phyloP scores from a whole-genome alignment of 208 protist species.

The Willaertia magna region DNA sequence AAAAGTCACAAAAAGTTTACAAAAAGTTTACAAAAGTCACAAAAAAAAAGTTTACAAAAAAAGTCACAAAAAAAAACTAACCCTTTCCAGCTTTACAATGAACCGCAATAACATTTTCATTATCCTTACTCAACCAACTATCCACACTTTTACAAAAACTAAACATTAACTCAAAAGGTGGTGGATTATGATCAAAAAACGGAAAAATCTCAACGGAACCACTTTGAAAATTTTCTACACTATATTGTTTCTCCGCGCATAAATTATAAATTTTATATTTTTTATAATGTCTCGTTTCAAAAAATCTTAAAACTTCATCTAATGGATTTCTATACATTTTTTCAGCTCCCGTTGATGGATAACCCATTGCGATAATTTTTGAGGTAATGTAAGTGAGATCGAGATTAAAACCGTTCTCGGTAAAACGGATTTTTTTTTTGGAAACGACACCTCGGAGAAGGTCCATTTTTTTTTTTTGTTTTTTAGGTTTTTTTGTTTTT shows the following conservation, averaged over 20 bases:
- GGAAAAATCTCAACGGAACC: slow-evolving; percentile 42
- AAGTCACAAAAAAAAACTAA: slow-evolving; percentile 37
- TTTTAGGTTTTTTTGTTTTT: too few relatives aligned
- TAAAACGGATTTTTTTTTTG: slow-evolving; percentile 73
- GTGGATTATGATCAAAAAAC: slow-evolving; percentile 79
- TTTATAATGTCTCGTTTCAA: slow-evolving; percentile 40
- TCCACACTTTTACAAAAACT: slow-evolving; percentile 45
- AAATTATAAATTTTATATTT: slow-evolving; percentile 56
- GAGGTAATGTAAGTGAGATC: slow-evolving; percentile 71
- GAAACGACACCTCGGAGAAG: slow-evolving; percentile 53
- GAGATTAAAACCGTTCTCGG: slow-evolving; percentile 68
- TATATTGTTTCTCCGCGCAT: slow-evolving; percentile 53
- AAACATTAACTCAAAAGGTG: slow-evolving; percentile 59
- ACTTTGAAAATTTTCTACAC: slow-evolving; percentile 35
- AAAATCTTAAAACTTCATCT: slow-evolving; percentile 43
- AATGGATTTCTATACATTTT: slow-evolving; percentile 12
- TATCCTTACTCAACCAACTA: slow-evolving; percentile 40
- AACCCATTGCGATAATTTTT: neutral
- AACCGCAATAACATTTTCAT: slow-evolving; percentile 61
- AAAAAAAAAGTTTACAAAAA: too few relatives aligned
- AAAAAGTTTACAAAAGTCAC: too few relatives aligned
- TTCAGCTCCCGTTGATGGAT: neutral
- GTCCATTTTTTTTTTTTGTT: neutral
- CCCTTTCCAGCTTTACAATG: slow-evolving; percentile 89
- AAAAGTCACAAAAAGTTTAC: too few relatives aligned